These are phyloP conservation scores for Colletotrichum cuscutae DNA, from an alignment of 2,329 filamentous ascomycete genomes.

Conservation along the genomic window DNA sequence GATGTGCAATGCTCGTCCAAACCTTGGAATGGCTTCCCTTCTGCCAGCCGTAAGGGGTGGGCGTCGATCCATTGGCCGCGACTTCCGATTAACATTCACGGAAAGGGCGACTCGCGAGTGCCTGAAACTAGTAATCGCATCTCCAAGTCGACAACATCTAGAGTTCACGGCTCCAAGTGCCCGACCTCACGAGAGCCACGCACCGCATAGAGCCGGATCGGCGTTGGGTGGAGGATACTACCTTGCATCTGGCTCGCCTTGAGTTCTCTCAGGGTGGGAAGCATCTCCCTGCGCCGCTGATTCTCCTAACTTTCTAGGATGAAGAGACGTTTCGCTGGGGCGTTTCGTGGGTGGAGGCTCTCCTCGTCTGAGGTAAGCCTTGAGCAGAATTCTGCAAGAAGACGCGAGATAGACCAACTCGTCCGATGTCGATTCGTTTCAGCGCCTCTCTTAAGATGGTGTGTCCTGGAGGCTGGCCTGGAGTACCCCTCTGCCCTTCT, in stretches of 20 bases:
- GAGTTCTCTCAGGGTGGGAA: not conserved
- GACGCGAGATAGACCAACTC: constrained; percentile 10
- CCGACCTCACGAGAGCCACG: not conserved
- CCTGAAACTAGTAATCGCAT: constrained; percentile 23
- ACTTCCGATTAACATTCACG: constrained; percentile 24
- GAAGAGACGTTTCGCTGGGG: constrained; percentile 13
- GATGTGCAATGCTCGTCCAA: constrained; percentile 17
- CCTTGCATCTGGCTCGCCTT: not conserved
- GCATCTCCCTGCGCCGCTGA: not conserved
- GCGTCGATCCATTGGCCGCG: not conserved
- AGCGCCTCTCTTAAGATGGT: not conserved
- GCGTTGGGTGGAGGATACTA: not conserved
- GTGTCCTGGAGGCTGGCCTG: not conserved
- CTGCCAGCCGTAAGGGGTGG: not conserved
- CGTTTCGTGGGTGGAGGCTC: constrained; percentile 8
- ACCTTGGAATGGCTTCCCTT: constrained; percentile 14
- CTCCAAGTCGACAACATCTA: not conserved
- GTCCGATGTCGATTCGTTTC: constrained; percentile 27
- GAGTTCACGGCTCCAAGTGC: constrained; percentile 1
- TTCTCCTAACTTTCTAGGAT: not conserved
- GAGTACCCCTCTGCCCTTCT: not conserved
- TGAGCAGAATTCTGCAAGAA: constrained; percentile 14
- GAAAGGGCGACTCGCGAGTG: constrained; percentile 19
- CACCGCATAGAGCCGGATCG: constrained; percentile 14
- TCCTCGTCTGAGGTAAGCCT: constrained; percentile 5